These are phyloP conservation scores for Magnolia changhungtana DNA, from an alignment of 164 flowering plant species.

Conservation along the genomic window DNA sequence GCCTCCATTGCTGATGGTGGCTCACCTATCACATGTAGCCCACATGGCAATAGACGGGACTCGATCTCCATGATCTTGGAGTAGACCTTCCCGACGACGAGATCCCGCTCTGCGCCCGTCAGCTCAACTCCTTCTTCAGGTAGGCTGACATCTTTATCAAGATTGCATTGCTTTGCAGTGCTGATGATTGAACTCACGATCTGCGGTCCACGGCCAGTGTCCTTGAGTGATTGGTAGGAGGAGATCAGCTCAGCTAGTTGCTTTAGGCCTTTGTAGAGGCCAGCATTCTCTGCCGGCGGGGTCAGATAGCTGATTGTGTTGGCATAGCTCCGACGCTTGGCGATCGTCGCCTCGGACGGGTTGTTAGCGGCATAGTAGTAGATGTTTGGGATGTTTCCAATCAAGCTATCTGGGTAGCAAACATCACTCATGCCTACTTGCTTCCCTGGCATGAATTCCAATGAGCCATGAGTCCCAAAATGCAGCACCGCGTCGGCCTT, in stretches of 20 bases:
- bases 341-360: slow-evolving; percentile 97
- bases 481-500: slow-evolving; percentile 97
- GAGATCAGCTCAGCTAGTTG: slow-evolving; percentile 93
- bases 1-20: slow-evolving; percentile 99
- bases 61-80: slow-evolving; percentile 99
- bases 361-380: slow-evolving; percentile 98
- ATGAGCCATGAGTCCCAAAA: slow-evolving; percentile 97
- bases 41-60: slow-evolving; percentile 90
- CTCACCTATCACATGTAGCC: slow-evolving; percentile 97
- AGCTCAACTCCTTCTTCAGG: slow-evolving; percentile 89
- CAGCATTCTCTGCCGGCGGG: slow-evolving; percentile 99
- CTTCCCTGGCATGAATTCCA: slow-evolving; percentile 99
- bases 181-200: slow-evolving; percentile 95
- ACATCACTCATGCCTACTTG: slow-evolving; percentile 99
- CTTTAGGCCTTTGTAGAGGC: slow-evolving; percentile 97
- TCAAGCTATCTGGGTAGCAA: slow-evolving; percentile 94
- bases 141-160: slow-evolving; percentile 94
- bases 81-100: slow-evolving; percentile 90
- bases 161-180: slow-evolving; percentile 94
- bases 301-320: slow-evolving; percentile 96
- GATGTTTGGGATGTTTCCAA: slow-evolving; percentile 94
- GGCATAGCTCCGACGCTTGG: slow-evolving; percentile 98
- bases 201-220: slow-evolving; percentile 89
- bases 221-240: slow-evolving; percentile 94
- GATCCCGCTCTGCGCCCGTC: slow-evolving; percentile 66